These are phyloP conservation scores for Rubroboletus satanas DNA, from an alignment of 768 basidiomycete species.

Conservation along the genomic window DNA sequence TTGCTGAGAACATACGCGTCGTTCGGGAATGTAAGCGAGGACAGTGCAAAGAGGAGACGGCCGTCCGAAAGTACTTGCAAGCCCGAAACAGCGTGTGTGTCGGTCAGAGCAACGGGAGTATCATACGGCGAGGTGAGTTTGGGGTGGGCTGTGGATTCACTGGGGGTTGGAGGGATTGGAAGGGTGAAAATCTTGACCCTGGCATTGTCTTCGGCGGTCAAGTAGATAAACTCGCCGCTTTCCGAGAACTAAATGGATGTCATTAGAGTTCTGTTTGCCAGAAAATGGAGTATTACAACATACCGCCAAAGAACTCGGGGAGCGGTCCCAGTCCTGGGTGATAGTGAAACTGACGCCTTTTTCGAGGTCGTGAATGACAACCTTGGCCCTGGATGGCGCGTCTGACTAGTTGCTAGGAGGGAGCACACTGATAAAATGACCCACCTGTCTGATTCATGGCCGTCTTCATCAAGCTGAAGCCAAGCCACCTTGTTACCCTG, in stretches of 20 bases:
- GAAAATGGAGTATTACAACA: background rate
- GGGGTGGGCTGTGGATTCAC: slow-evolving; percentile 50
- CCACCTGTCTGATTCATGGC: slow-evolving; percentile 84
- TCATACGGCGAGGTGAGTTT: slow-evolving; percentile 38
- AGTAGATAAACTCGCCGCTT: slow-evolving; percentile 64
- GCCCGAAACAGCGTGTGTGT: slow-evolving; percentile 52
- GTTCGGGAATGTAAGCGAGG: slow-evolving; percentile 75
- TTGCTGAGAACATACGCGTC: slow-evolving; percentile 65
- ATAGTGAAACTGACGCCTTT: slow-evolving; percentile 66
- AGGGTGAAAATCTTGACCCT: slow-evolving; percentile 70
- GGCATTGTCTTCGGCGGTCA: slow-evolving; percentile 76
- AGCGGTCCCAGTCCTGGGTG: slow-evolving; percentile 84
- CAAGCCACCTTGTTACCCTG: slow-evolving; percentile 76
- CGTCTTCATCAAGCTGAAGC: slow-evolving; percentile 84
- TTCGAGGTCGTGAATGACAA: slow-evolving; percentile 73
- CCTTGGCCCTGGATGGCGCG: slow-evolving; percentile 50
- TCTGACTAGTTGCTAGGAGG: background rate
- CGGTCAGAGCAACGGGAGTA: slow-evolving; percentile 58
- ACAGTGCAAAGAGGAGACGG: slow-evolving; percentile 67
- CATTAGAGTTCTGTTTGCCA: background rate
- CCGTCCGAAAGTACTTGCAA: slow-evolving; percentile 57
- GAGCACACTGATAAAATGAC: background rate
- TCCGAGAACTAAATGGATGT: slow-evolving; percentile 58
- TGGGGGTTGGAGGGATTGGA: slow-evolving; percentile 60
- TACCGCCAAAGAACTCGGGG: slow-evolving; percentile 38